A percentile compares a stretch with the other conserved stretches of the same genome.
phyloP scores from a whole-genome alignment of 805 yeast species.

The Metschnikowia baotianmanensis region DNA sequence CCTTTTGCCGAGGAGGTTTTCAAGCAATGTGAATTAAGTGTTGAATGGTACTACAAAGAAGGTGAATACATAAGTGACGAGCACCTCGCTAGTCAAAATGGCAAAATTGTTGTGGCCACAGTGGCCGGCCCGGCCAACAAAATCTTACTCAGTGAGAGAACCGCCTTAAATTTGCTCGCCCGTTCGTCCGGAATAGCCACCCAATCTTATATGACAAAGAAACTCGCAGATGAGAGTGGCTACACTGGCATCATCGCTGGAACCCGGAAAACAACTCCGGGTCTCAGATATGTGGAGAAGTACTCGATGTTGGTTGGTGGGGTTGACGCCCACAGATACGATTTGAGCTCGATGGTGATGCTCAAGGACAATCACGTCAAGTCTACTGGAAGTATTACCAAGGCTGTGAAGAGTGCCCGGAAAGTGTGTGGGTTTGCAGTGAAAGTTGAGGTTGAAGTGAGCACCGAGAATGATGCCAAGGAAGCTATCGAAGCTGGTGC shows the following conservation, averaged over 20 bases:
- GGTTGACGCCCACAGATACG: slow-evolving; percentile 88
- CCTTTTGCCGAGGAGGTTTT: slow-evolving; percentile 89
- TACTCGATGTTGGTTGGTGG: slow-evolving; percentile 96
- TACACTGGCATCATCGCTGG: slow-evolving; percentile 89
- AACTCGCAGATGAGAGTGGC: slow-evolving; percentile 63
- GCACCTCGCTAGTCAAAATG: slow-evolving; percentile 46
- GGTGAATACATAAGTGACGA: slow-evolving; percentile 50
- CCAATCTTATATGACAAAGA: slow-evolving; percentile 54
- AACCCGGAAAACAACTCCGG: slow-evolving; percentile 97
- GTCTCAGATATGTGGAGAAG: slow-evolving; percentile 82
- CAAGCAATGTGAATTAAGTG: slow-evolving; percentile 65
- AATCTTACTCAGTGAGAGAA: slow-evolving; percentile 79
- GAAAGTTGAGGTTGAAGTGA: slow-evolving; percentile 92
- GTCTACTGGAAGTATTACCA: slow-evolving; percentile 88
- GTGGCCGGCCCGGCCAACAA: slow-evolving; percentile 80
- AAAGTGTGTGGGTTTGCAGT: slow-evolving; percentile 83
- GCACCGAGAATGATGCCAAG: slow-evolving; percentile 76
- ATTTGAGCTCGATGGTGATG: slow-evolving; percentile 93
- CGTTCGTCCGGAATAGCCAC: slow-evolving; percentile 89
- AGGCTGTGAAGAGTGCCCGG: slow-evolving; percentile 76
- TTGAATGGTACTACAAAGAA: slow-evolving; percentile 72
- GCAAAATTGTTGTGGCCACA: slow-evolving; percentile 66
- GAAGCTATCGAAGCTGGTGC: slow-evolving; percentile 97
- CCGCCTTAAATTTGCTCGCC: slow-evolving; percentile 77
- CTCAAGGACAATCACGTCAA: slow-evolving; percentile 91